phyloP scores from a whole-genome alignment of 2,329 filamentous ascomycete species.

The Xylariaceae sp. region DNA sequence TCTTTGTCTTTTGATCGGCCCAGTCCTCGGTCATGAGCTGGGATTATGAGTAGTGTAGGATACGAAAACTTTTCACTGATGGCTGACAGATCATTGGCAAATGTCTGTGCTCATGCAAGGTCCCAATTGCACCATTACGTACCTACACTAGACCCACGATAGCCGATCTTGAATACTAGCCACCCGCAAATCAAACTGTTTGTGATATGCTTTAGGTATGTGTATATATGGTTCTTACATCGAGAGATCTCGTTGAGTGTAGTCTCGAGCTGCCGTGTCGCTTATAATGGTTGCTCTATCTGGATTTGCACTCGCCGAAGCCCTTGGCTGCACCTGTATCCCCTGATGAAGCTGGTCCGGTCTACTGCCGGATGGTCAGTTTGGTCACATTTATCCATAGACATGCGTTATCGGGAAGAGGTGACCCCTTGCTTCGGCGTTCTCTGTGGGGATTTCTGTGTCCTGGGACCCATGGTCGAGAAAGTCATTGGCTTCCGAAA shows the following conservation, averaged over 20 bases:
- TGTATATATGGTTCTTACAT: too few relatives aligned
- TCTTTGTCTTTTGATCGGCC: background rate
- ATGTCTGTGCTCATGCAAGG: constrained; percentile 17
- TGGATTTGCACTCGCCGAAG: constrained; percentile 3
- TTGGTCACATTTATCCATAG: constrained; percentile 24
- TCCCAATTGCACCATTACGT: constrained; percentile 2
- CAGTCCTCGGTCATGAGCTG: background rate
- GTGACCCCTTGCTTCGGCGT: too few relatives aligned
- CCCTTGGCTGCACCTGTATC: background rate
- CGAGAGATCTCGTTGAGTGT: too few relatives aligned
- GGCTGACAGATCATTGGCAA: background rate
- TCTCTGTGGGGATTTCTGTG: too few relatives aligned
- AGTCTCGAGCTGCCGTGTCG: background rate
- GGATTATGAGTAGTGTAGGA: background rate
- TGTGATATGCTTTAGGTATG: too few relatives aligned
- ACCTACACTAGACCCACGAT: constrained; percentile 2
- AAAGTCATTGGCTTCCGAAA: too few relatives aligned
- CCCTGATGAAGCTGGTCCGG: constrained; percentile 9
- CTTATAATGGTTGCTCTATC: too few relatives aligned
- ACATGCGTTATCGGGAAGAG: too few relatives aligned
- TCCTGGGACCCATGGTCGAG: too few relatives aligned
- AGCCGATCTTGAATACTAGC: background rate
- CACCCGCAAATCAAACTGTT: constrained; percentile 9
- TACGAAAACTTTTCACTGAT: constrained; percentile 11
- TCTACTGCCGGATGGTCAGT: constrained; percentile 6